Base-by-base conservation (phyloP, 192 early-diverging fungal genomes). In the Martensiomyces pterosporus region DNA sequence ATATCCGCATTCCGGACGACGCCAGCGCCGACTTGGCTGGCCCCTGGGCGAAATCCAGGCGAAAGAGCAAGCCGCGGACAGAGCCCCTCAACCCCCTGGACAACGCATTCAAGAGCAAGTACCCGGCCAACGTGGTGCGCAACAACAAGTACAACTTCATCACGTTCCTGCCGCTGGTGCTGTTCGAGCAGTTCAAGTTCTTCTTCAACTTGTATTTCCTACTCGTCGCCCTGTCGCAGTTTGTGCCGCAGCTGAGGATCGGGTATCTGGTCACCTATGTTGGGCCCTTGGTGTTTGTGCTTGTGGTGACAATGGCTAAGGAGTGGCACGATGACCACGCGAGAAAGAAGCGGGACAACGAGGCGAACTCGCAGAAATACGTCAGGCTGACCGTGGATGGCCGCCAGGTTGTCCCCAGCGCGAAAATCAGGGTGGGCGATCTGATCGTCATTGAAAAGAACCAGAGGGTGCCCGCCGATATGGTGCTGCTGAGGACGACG, bases 121-220 rank as follows among this genome's bases (percentile, higher is more conserved):
- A 75, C 57, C 62, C 88, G 16, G 81, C 82, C 3, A 98, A 98
- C 68, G 78, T 89, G 24, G 80, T 94, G 9, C 72, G 82, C 38
- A 95, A 95, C 71, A 91, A 94, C 62, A 89, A 88, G 64, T 92
- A 92, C 69, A 90, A 80, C 60, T 45, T 88, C 8, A 54, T 90
- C 21, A 89, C 82, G 12, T 92, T 92, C 45, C 47, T 92, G 27
- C 89, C 89, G 13, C 51, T 87, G 24, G 87, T 92, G 9, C 78
- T 92, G 36, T 88, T 80, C 66, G 85, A 91, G 65, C 87, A 91
- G 87, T 97, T 97, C 79, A 89, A 88, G 63, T 87, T 91, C 51
- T 94, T 97, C 55, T 92, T 95, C 75, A 94, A 97, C 65, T 49
- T 95, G 43, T 97, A 97, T 57, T 97, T 97, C 57, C 66, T 97